phyloP scores from a whole-genome alignment of 331 rosid species.

The Erythrophleum ivorense region DNA sequence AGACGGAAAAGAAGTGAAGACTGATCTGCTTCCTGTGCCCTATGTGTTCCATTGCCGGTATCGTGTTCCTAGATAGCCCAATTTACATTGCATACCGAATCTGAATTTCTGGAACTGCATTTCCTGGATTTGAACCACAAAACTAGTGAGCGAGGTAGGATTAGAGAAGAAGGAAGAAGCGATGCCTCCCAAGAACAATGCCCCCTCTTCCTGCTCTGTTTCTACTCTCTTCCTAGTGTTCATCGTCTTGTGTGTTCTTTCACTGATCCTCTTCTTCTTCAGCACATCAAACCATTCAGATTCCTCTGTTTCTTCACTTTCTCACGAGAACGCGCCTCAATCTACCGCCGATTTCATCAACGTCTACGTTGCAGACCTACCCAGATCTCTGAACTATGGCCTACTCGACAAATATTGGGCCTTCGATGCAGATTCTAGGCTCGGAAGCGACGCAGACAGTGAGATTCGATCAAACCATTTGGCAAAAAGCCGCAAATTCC shows the following conservation, averaged over 20 bases:
- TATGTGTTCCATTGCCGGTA: background rate
- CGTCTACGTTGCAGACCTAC: conserved; percentile 72
- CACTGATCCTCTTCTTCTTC: conserved; percentile 58
- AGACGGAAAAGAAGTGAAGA: background rate
- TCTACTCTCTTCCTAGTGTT: conserved; percentile 57
- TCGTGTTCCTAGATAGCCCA: background rate
- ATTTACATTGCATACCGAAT: background rate
- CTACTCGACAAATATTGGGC: conserved; percentile 81
- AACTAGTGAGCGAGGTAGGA: background rate
- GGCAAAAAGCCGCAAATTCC: conserved; percentile 48
- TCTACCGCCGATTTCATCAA: conserved; percentile 49
- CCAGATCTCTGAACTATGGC: conserved; percentile 90
- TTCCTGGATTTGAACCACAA: conserved; percentile 1
- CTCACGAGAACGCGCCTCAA: conserved; percentile 1
- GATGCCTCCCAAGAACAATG: conserved; percentile 56
- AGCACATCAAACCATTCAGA: conserved; percentile 30
- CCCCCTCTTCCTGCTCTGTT: conserved; percentile 45
- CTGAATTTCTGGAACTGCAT: background rate
- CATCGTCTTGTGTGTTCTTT: conserved; percentile 59
- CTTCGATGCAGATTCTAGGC: conserved; percentile 62
- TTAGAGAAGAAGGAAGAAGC: conserved; percentile 8
- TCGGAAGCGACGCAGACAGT: conserved; percentile 54
- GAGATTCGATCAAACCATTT: conserved; percentile 39
- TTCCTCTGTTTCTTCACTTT: conserved; percentile 26
- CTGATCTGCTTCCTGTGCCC: background rate